phyloP scores from a whole-genome alignment of 2,329 filamentous ascomycete genomes.

The Fusarium sp. region DNA sequence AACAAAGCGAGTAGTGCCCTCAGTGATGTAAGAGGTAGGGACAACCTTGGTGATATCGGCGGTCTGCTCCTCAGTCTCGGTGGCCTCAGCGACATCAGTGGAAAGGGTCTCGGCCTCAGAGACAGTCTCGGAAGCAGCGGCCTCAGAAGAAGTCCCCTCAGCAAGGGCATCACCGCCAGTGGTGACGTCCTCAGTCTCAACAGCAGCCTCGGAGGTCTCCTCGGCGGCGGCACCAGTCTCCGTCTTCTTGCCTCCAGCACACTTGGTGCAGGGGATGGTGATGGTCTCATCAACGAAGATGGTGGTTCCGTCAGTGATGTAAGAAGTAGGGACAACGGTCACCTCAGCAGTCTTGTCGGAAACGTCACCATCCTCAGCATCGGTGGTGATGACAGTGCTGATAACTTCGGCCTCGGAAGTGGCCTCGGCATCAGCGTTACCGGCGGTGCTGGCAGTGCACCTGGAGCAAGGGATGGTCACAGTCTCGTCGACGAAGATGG shows the following conservation, averaged over 20 bases:
- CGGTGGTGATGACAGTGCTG: slow-evolving; percentile 21
- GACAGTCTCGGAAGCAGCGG: neutral
- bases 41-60: slow-evolving; percentile 36
- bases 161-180: slow-evolving; percentile 22
- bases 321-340: slow-evolving; percentile 33
- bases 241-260: slow-evolving; percentile 13
- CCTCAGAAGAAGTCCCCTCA: slow-evolving; percentile 9
- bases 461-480: slow-evolving; percentile 38
- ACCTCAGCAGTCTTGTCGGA: slow-evolving; percentile 29
- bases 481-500: slow-evolving; percentile 34
- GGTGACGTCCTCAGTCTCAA: slow-evolving; percentile 8
- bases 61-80: slow-evolving; percentile 15
- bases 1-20: slow-evolving; percentile 34
- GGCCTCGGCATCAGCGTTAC: slow-evolving; percentile 14
- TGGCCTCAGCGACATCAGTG: slow-evolving; percentile 10
- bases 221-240: slow-evolving; percentile 16
- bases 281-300: slow-evolving; percentile 36
- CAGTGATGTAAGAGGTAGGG: slow-evolving; percentile 35
- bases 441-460: slow-evolving; percentile 27
- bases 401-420: slow-evolving; percentile 12
- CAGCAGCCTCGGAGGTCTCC: slow-evolving; percentile 12
- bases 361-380: slow-evolving; percentile 4
- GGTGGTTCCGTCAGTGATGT: slow-evolving; percentile 35
- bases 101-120: slow-evolving; percentile 16
- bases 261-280: slow-evolving; percentile 38